A percentile compares a stretch with the other conserved stretches of the same genome.
Conservation (phyloP, 2,329 filamentous ascomycete species). For the Alternaria longipes region DNA sequence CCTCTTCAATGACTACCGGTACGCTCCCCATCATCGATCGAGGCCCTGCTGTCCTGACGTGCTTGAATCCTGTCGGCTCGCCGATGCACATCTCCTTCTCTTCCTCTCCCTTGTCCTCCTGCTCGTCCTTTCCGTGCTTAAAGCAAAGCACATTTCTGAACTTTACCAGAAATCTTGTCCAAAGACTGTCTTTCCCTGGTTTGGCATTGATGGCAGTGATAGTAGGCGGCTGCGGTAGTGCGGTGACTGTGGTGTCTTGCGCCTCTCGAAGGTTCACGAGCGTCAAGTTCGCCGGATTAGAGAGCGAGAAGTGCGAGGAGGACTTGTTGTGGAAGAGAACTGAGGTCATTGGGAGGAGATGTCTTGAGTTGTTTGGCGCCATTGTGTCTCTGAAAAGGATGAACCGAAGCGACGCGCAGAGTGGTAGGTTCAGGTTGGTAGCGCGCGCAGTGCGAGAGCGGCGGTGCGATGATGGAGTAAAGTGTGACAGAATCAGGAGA, state of each 20-base stretch:
- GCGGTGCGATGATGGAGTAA: neutral
- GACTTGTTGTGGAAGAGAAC: slow-evolving; percentile 14
- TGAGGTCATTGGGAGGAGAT: slow-evolving; percentile 20
- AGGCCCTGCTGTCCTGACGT: neutral
- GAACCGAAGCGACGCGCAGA: neutral
- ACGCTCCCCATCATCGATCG: neutral
- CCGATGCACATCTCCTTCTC: neutral
- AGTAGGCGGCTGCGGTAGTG: slow-evolving; percentile 10
- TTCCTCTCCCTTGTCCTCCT: neutral
- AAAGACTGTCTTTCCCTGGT: neutral
- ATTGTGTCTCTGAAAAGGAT: neutral
- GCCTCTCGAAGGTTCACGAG: slow-evolving; percentile 20
- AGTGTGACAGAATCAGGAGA: neutral
- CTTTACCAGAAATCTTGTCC: neutral
- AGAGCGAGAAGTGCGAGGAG: neutral
- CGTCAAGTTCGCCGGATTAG: neutral
- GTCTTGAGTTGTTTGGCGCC: slow-evolving; percentile 14
- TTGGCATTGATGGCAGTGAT: neutral
- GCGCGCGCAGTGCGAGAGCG: neutral
- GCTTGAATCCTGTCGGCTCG: neutral
- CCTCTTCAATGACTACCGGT: neutral
- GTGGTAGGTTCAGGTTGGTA: too few relatives aligned
- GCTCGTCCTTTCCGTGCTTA: neutral
- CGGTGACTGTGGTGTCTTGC: slow-evolving; percentile 20
- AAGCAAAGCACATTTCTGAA: neutral